Percentiles rank a stretch among this genome's conserved stretches.
These are phyloP conservation scores for Mrakiaceae sp. DNA, from an alignment of 1,284 basidiomycete genomes.

Conservation along the genomic window DNA sequence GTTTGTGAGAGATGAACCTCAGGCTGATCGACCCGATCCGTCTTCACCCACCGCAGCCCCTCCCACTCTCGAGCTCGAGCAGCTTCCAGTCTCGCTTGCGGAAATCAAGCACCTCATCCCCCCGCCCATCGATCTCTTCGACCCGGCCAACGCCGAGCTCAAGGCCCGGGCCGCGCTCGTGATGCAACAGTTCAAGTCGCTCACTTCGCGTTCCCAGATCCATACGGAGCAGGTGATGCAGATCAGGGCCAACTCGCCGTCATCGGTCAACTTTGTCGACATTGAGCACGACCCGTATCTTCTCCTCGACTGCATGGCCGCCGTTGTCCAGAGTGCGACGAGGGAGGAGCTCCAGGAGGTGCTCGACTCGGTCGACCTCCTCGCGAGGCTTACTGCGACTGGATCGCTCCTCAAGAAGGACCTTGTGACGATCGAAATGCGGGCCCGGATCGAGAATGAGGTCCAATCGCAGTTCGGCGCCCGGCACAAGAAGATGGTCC, in stretches of 20 bases:
- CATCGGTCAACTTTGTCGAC: constrained; percentile 71
- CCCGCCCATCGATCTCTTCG: background rate
- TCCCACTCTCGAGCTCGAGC: background rate
- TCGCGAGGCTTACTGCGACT: constrained; percentile 82
- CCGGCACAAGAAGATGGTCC: constrained; percentile 90
- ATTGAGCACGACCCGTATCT: too few species aligned
- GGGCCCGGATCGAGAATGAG: constrained; percentile 86
- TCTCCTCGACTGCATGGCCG: constrained; percentile 74
- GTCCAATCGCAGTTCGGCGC: constrained; percentile 96
- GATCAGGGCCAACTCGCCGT: constrained; percentile 84
- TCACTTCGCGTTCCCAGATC: background rate
- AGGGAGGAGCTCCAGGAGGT: constrained; percentile 85
- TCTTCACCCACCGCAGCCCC: constrained; percentile 18
- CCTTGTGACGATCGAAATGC: constrained; percentile 91
- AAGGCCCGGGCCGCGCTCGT: constrained; percentile 1
- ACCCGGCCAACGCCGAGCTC: background rate
- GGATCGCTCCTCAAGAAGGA: constrained; percentile 94
- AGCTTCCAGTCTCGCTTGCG: constrained; percentile 21
- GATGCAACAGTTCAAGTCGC: background rate
- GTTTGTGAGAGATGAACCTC: constrained; percentile 32
- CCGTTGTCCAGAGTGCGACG: constrained; percentile 79
- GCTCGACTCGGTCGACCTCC: constrained; percentile 72
- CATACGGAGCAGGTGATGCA: constrained; percentile 52
- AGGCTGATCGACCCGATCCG: constrained; percentile 36
- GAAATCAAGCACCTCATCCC: background rate